A percentile compares a stretch with the other conserved stretches of the same genome.
These are phyloP conservation scores for Spergularia bocconei DNA, from an alignment of 148 eudicot species.

Conservation along the genomic window DNA sequence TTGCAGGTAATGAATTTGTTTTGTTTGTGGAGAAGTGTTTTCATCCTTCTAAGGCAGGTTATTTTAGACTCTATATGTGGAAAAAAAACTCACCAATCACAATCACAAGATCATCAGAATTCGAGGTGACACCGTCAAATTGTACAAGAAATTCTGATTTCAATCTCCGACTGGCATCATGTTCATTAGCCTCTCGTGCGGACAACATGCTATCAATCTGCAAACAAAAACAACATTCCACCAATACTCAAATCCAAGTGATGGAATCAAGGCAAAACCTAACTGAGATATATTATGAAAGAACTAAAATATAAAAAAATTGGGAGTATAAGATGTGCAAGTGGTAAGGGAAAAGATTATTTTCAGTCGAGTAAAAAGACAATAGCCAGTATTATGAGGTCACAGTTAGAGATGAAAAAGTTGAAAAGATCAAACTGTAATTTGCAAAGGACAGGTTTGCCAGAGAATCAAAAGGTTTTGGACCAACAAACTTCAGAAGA, in stretches of 20 bases:
- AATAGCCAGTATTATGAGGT: not conserved
- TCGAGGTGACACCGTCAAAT: constrained; percentile 95
- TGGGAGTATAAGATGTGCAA: too few relatives aligned
- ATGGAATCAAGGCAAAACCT: not conserved
- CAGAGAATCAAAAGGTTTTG: too few relatives aligned
- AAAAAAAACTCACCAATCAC: constrained; percentile 71
- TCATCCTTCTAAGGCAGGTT: not conserved
- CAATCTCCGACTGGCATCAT: constrained; percentile 95
- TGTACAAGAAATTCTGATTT: constrained; percentile 97
- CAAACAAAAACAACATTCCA: constrained; percentile 12
- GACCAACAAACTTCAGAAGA: too few relatives aligned
- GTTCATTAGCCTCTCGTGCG: constrained; percentile 75
- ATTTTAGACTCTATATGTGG: not conserved
- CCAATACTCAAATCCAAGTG: not conserved
- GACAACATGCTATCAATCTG: constrained; percentile 99
- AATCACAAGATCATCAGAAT: constrained; percentile 75
- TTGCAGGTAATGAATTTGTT: not conserved
- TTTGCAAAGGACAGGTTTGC: too few relatives aligned
- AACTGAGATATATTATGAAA: not conserved
- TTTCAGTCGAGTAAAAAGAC: not conserved
- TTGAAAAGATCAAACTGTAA: too few relatives aligned
- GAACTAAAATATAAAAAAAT: not conserved
- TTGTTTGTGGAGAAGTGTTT: not conserved
- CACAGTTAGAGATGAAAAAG: constrained; percentile 4
- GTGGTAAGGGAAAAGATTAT: not conserved